Conservation (phyloP, 192 early-diverging fungal species). For the Neocallimastix lanati region DNA sequence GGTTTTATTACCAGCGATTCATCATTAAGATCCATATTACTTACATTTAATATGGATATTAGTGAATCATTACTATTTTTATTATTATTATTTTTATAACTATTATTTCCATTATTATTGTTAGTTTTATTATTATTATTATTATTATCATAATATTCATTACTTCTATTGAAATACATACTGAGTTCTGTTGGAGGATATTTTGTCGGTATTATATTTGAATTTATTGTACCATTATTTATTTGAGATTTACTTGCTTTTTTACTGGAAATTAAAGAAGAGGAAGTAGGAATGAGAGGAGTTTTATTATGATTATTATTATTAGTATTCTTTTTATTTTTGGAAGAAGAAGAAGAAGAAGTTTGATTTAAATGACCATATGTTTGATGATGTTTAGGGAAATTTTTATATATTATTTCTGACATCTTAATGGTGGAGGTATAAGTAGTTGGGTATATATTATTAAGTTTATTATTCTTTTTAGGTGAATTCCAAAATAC, state of each 20-base stretch:
- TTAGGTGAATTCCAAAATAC: background rate
- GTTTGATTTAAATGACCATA: no score
- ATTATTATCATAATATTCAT: no score
- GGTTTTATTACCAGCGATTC: no score
- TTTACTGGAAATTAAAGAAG: background rate
- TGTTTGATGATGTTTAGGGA: background rate
- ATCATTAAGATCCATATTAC: no score
- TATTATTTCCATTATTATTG: no score
- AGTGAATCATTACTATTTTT: no score
- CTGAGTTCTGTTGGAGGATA: background rate
- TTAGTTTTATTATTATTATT: no score
- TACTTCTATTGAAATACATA: no score
- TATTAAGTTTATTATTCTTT: background rate
- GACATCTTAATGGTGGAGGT: background rate
- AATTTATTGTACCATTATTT: background rate
- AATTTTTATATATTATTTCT: background rate
- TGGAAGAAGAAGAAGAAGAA: background rate
- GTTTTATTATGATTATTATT: background rate
- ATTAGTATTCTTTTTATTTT: background rate
- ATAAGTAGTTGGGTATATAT: no score
- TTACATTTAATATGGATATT: no score
- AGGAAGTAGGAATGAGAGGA: background rate
- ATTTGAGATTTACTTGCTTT: background rate
- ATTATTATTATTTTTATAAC: no score
- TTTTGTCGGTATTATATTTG: background rate